Evolutionary conservation across 2,329 filamentous ascomycete genomes (phyloP).

Genomic region (Penicillium brasilianum): DNA sequence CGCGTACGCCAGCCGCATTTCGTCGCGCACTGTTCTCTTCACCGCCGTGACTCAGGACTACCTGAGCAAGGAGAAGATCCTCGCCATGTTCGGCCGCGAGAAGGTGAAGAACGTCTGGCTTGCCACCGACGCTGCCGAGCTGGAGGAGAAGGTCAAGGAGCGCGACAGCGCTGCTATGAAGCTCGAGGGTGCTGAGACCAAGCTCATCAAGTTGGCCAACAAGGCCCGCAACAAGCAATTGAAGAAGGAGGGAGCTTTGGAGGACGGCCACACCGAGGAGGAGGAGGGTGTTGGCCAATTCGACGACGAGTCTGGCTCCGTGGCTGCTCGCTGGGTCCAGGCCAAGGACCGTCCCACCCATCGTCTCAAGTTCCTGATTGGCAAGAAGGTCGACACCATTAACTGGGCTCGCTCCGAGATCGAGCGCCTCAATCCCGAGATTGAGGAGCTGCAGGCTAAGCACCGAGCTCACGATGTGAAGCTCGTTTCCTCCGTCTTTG

Average conservation of each 20-base stretch:
- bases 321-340: slow-evolving; percentile 76
- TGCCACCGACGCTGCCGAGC: slow-evolving; percentile 73
- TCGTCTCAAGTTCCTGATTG: slow-evolving; percentile 71
- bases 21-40: slow-evolving; percentile 87
- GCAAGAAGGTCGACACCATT: slow-evolving; percentile 93
- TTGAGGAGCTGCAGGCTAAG: slow-evolving; percentile 69
- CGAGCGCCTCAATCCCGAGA: slow-evolving; percentile 72
- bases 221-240: slow-evolving; percentile 69
- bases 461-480: slow-evolving; percentile 70
- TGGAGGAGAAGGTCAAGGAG: slow-evolving; percentile 81
- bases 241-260: slow-evolving; percentile 60
- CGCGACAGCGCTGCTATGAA: slow-evolving; percentile 79
- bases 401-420: slow-evolving; percentile 84
- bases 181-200: slow-evolving; percentile 84
- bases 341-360: slow-evolving; percentile 78
- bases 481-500: slow-evolving; percentile 78
- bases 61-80: slow-evolving; percentile 75
- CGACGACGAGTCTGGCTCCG: slow-evolving; percentile 70
- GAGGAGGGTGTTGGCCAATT: slow-evolving; percentile 56
- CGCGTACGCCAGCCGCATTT: slow-evolving; percentile 81
- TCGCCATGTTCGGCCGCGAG: slow-evolving; percentile 76
- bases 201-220: slow-evolving; percentile 80
- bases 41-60: slow-evolving; percentile 81
- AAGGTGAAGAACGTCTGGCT: slow-evolving; percentile 86
- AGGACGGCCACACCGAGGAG: slow-evolving; percentile 43